Percentiles rank a stretch among this genome's conserved stretches.
Evolutionary conservation across 805 yeast species (phyloP).

Genomic region (Wickerhamomyces xylosicus): DNA sequence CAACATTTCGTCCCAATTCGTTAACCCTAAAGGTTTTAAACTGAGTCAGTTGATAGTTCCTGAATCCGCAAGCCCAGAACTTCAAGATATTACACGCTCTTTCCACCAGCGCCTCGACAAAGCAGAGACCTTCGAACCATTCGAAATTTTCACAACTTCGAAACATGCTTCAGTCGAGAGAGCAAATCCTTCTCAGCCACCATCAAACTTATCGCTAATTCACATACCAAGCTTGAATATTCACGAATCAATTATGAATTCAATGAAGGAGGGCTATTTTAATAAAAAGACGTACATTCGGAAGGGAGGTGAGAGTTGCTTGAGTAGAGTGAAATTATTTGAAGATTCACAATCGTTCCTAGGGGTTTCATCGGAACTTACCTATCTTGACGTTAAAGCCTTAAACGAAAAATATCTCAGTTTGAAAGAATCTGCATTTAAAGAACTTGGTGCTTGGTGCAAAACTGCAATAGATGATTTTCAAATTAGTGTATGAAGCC

Average conservation of each 20-base stretch:
- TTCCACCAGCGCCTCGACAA: constrained; percentile 9
- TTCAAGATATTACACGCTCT: constrained; percentile 8
- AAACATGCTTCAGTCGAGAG: constrained; percentile 9
- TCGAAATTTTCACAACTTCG: constrained; percentile 4
- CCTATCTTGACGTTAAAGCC: constrained; percentile 25
- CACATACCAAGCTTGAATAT: constrained; percentile 13
- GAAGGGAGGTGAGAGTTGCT: constrained; percentile 29
- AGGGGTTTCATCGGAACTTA: constrained; percentile 1
- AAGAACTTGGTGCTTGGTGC: constrained; percentile 35
- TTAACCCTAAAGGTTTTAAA: constrained; percentile 24
- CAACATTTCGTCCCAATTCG: constrained; percentile 27
- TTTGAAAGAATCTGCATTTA: constrained; percentile 21
- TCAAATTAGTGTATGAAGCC: not conserved
- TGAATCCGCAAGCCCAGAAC: constrained; percentile 14
- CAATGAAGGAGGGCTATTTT: constrained; percentile 49
- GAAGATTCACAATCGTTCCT: constrained; percentile 10
- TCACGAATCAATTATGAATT: constrained; percentile 35
- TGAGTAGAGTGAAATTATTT: constrained; percentile 23
- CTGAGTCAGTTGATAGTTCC: constrained; percentile 44
- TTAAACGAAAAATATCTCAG: constrained; percentile 18
- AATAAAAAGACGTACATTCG: constrained; percentile 34
- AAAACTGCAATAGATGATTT: constrained; percentile 35
- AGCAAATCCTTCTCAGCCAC: constrained; percentile 3
- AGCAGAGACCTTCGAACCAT: not conserved
- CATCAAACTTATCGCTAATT: constrained; percentile 20